Evolutionary conservation across 108 stramenopile species (phyloP), one percentile per base, ranked within the genome.

Genomic region (Cyclostephanos invisitatus): DNA sequence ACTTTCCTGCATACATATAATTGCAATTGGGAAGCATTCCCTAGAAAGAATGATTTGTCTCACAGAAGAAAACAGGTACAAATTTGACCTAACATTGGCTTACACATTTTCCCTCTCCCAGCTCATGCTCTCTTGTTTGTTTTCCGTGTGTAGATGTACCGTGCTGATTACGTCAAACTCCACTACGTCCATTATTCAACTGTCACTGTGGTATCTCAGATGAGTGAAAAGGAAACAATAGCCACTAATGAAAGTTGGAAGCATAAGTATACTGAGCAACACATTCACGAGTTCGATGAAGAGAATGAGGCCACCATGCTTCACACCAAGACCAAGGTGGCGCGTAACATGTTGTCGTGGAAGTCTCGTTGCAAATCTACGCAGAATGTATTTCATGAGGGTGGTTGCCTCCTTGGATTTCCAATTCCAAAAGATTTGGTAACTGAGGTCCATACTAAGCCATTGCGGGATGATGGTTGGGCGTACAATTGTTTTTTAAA

Each of bases 111-210:
- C 3, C 32, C 6, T 18, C 24, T 51, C 0, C 15, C 29, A 9
- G 18, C 12, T 66, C 17, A 20, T 15, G 22, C 0, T 28, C 35
- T 6, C 21, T 49, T 22, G 17, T 73, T 37, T 25, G 24, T 46
- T 64, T 79, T 65, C 73, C 83, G 62, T 82, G 83, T 62, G 42
- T 67, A 85, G 77, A 82, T 87, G 68, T 87, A 87, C 62, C 70
- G 84, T 22, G 80, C 90, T 22, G 91, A 95, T 69, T 95, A 87
- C 58, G 91, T 95, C 32, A 81, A 76, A 47, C 78, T 93, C 29
- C 91, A 92, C 63, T 95, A 92, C 68, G 85, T 95, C 11, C 94
- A 95, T 65, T 95, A 93, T 72, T 83, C 90, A 0, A 92, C 91
- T 25, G 77, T 91, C 12, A 95, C 94, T 18, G 79, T 75, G 21